phyloP scores from a whole-genome alignment of 306 rosid genomes.

The Corylus americana region DNA sequence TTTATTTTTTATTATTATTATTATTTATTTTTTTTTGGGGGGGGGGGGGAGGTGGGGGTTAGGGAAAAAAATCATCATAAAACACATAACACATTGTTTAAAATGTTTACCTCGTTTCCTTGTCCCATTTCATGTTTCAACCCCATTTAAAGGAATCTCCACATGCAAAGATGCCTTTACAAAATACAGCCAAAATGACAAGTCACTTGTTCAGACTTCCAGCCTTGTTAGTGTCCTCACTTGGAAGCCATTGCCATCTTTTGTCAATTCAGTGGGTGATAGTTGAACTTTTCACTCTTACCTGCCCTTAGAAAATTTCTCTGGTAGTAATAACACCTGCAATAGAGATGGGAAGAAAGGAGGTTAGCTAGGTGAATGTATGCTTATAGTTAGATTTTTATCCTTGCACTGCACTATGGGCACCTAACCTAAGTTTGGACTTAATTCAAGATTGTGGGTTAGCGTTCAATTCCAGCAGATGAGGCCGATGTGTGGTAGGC shows the following conservation, averaged over 20 bases:
- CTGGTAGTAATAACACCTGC: background rate
- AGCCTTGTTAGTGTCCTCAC: background rate
- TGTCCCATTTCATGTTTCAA: background rate
- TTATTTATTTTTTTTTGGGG: no score
- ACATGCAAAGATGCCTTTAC: background rate
- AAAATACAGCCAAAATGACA: background rate
- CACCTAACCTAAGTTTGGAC: background rate
- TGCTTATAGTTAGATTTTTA: background rate
- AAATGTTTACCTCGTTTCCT: background rate
- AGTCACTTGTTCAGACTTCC: background rate
- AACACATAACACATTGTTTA: no score
- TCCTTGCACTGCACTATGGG: background rate
- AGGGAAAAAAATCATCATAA: no score
- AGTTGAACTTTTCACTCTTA: background rate
- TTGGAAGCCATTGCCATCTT: slow-evolving; percentile 6
- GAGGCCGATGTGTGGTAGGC: background rate
- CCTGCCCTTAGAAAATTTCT: background rate
- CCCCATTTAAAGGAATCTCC: background rate
- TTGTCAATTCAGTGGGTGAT: background rate
- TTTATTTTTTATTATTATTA: no score
- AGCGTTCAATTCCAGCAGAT: background rate
- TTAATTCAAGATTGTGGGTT: background rate
- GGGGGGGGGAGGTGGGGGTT: no score
- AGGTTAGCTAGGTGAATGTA: background rate
- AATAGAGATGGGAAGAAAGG: background rate